Evolutionary conservation across 345 rosid species (phyloP).

Genomic region (Trapa bicornis): DNA sequence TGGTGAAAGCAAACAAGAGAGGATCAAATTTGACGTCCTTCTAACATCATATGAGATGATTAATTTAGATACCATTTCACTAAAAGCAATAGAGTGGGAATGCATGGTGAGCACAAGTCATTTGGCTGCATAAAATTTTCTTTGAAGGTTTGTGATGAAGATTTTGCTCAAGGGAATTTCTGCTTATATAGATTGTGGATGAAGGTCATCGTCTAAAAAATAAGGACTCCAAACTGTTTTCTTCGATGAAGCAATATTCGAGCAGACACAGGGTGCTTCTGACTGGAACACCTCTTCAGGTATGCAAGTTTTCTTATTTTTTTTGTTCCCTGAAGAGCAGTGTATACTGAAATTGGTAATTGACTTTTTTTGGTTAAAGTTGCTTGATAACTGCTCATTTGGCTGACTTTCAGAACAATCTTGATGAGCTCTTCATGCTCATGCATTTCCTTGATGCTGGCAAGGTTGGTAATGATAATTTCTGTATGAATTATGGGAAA

Average conservation of each 20-base stretch:
- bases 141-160: conserved; percentile 14
- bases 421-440: conserved; percentile 99
- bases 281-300: conserved; percentile 99
- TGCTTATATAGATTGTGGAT: conserved; percentile 71
- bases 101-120: conserved; percentile 65
- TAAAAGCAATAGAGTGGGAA: conserved; percentile 94
- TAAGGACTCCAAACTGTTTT: conserved; percentile 91
- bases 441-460: conserved; percentile 99
- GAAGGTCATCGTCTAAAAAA: conserved; percentile 99
- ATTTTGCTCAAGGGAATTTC: conserved; percentile 12
- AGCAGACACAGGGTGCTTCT: conserved; percentile 86
- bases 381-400: conserved; percentile 12
- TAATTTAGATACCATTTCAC: conserved; percentile 62
- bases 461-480: conserved; percentile 40
- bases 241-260: conserved; percentile 72
- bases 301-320: conserved; percentile 13
- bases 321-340: neutral
- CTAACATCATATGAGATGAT: conserved; percentile 98
- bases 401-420: conserved; percentile 72
- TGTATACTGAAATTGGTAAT: no score
- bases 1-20: conserved; percentile 79
- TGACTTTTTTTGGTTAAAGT: neutral
- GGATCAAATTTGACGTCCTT: conserved; percentile 96
- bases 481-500: neutral
- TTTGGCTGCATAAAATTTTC: conserved; percentile 8